A percentile compares a stretch with the other conserved stretches of the same genome.
phyloP scores from a whole-genome alignment of 352 stramenopile genomes.

The Phytopythium delawarense region DNA sequence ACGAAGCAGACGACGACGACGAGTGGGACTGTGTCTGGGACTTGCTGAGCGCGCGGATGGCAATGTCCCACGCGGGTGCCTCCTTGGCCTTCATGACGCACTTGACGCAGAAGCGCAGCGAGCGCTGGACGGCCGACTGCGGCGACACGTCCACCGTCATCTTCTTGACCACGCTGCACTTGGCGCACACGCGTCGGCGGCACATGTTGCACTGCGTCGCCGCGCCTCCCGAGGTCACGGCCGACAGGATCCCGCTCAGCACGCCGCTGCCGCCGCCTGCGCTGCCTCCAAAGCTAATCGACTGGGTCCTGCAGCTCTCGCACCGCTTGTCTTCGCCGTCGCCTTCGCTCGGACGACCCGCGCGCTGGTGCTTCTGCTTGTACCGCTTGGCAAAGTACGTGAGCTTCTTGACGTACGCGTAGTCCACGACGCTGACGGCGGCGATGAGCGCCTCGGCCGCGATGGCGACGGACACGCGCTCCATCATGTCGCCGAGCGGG shows the following conservation, averaged over 20 bases:
- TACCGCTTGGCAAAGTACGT: constrained; percentile 40
- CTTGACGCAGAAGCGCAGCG: constrained; percentile 42
- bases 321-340: not conserved
- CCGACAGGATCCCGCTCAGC: constrained; percentile 17
- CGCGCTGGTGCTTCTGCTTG: constrained; percentile 4
- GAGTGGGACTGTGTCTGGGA: not conserved
- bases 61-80: constrained; percentile 38
- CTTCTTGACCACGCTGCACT: constrained; percentile 53
- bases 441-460: constrained; percentile 38
- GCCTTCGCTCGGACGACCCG: not conserved
- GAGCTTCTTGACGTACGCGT: constrained; percentile 57
- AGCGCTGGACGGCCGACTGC: constrained; percentile 22
- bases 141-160: constrained; percentile 45
- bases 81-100: constrained; percentile 49
- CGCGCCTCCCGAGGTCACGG: constrained; percentile 6
- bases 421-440: constrained; percentile 36
- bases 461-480: constrained; percentile 32
- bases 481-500: constrained; percentile 37
- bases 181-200: constrained; percentile 32
- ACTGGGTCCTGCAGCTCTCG: not conserved
- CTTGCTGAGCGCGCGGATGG: constrained; percentile 1
- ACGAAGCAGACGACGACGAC: not conserved
- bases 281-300: constrained; percentile 22
- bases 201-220: constrained; percentile 44
- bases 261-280: constrained; percentile 15